phyloP scores from a whole-genome alignment of 192 early-diverging fungal genomes.

The Coemansia pectinata region DNA sequence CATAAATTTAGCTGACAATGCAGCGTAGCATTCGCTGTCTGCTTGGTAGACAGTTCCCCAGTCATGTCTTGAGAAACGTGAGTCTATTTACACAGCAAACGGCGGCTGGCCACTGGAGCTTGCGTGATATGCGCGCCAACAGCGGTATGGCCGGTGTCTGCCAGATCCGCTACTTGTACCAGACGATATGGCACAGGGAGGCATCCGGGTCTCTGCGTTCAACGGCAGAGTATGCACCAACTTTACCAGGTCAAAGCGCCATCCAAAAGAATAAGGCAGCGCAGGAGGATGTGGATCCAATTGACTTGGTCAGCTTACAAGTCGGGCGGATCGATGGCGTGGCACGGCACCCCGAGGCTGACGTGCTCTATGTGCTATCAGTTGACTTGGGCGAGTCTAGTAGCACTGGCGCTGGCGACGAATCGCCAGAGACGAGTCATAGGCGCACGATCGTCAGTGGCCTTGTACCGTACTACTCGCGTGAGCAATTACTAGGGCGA shows the following conservation, averaged over 20 bases:
- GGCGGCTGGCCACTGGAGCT: neutral
- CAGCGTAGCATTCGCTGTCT: neutral
- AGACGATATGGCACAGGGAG: neutral
- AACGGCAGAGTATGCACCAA: neutral
- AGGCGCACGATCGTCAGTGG: conserved; percentile 32
- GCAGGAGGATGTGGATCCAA: conserved; percentile 7
- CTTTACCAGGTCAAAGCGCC: neutral
- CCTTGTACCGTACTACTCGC: conserved; percentile 25
- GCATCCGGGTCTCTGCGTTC: neutral
- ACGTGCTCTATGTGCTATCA: conserved; percentile 28
- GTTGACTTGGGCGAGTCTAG: conserved; percentile 23
- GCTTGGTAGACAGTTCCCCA: neutral
- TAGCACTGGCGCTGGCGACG: neutral
- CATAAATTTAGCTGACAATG: neutral
- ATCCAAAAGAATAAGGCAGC: too few species aligned
- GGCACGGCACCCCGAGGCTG: conserved; percentile 16
- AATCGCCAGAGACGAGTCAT: neutral
- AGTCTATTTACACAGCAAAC: neutral
- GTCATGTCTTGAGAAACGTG: neutral
- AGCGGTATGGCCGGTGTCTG: neutral
- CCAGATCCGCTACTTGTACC: neutral
- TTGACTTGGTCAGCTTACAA: conserved; percentile 19
- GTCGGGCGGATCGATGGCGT: conserved; percentile 20
- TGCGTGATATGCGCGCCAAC: neutral
- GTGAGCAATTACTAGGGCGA: conserved; percentile 18